These are phyloP conservation scores for Retiboletus flavoniger DNA, from an alignment of 1,284 basidiomycete genomes.

Conservation along the genomic window DNA sequence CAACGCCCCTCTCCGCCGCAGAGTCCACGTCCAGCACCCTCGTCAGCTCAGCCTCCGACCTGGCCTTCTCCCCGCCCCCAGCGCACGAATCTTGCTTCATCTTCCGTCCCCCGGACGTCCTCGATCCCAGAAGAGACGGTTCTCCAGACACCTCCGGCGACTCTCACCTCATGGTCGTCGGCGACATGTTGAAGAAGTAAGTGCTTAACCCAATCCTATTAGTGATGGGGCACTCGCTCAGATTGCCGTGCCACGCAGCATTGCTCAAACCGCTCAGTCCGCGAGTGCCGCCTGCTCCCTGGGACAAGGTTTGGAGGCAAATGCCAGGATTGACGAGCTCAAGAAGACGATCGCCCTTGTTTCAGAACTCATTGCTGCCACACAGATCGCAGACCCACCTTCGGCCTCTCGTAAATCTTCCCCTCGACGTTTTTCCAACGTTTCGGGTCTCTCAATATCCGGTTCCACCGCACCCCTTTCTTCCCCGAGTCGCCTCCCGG, in stretches of 20 bases:
- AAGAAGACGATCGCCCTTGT: constrained; percentile 48
- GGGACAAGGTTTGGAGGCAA: constrained; percentile 46
- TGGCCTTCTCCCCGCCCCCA: constrained; percentile 29
- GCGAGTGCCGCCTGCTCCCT: constrained; percentile 48
- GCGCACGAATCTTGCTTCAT: constrained; percentile 25
- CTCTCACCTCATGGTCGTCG: constrained; percentile 35
- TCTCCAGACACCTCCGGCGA: constrained; percentile 29
- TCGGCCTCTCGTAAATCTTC: constrained; percentile 30
- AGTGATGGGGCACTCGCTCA: constrained; percentile 11
- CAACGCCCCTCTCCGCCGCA: constrained; percentile 41
- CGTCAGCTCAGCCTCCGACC: constrained; percentile 21
- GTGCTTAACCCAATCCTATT: constrained; percentile 5
- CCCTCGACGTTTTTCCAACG: constrained; percentile 25
- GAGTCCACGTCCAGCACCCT: constrained; percentile 38
- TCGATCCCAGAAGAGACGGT: constrained; percentile 22
- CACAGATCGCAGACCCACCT: constrained; percentile 41
- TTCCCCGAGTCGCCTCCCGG: constrained; percentile 21
- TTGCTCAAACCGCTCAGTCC: constrained; percentile 48
- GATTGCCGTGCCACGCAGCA: constrained; percentile 34
- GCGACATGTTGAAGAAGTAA: constrained; percentile 35
- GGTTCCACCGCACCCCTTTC: constrained; percentile 11
- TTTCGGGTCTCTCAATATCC: constrained; percentile 16
- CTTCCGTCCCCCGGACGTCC: constrained; percentile 28
- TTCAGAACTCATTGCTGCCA: constrained; percentile 48
- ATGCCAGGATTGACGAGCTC: constrained; percentile 47